A percentile compares a stretch with the other conserved stretches of the same genome.
Conservation (phyloP, 331 rosid species). For the Dryas integrifolia region DNA sequence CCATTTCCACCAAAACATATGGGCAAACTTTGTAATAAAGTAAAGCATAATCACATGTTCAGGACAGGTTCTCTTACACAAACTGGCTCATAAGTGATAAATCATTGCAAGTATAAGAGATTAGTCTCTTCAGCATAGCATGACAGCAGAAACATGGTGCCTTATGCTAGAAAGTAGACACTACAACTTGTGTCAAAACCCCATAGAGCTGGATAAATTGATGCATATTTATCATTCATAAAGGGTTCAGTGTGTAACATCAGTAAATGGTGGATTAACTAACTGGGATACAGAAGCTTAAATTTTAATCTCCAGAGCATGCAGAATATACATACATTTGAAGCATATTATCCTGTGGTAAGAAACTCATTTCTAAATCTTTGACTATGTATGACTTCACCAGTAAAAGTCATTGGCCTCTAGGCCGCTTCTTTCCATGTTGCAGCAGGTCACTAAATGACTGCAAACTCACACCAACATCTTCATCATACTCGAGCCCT, state of each 20-base stretch:
- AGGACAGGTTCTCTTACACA: not conserved
- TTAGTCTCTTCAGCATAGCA: not conserved
- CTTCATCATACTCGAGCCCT: conserved; percentile 79
- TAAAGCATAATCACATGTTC: not conserved
- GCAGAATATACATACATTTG: conserved; percentile 24
- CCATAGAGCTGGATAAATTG: conserved; percentile 1
- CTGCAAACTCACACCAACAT: conserved; percentile 68
- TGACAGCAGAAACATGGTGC: not conserved
- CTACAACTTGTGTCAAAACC: not conserved
- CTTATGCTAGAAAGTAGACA: not conserved
- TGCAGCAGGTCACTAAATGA: conserved; percentile 59
- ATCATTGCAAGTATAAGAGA: not conserved
- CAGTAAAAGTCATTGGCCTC: conserved; percentile 44
- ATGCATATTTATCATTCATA: not conserved
- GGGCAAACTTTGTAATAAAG: not conserved
- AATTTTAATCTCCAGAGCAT: conserved; percentile 4
- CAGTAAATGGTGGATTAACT: not conserved
- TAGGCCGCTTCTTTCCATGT: conserved; percentile 57
- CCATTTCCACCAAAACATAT: conserved; percentile 10
- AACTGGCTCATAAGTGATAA: not conserved
- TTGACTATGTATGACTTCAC: conserved; percentile 17
- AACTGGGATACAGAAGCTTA: not conserved
- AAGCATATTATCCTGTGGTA: conserved; percentile 22
- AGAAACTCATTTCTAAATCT: conserved; percentile 23
- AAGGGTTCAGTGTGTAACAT: conserved; percentile 2